Percentiles rank a stretch among this genome's conserved stretches.
Evolutionary conservation across 345 rosid genomes (phyloP).

Genomic region (Durio zibethinus): DNA sequence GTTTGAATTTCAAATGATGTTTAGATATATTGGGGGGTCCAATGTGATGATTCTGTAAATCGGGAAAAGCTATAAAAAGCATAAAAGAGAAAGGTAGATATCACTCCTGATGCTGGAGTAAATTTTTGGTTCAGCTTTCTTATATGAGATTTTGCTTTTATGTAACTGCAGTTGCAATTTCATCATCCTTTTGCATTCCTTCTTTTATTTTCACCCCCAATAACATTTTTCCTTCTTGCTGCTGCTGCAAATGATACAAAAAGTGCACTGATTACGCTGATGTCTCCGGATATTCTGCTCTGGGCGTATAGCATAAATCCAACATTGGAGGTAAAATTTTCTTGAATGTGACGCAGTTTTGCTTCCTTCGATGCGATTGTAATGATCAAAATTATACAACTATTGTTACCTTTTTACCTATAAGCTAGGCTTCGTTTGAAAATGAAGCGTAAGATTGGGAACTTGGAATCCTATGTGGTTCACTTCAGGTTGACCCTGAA

Average conservation of each 20-base stretch:
- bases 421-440: background rate
- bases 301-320: too few species aligned
- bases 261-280: background rate
- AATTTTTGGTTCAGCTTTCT: conserved; percentile 19
- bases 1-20: conserved; percentile 35
- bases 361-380: background rate
- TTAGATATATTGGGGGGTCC: conserved; percentile 20
- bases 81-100: conserved; percentile 24
- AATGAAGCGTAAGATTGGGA: background rate
- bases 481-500: background rate
- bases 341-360: background rate
- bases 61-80: conserved; percentile 20
- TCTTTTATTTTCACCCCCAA: background rate
- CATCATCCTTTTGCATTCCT: conserved; percentile 11
- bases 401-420: background rate
- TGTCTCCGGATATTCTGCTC: too few species aligned
- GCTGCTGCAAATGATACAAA: background rate
- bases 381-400: too few species aligned
- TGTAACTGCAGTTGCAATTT: conserved; percentile 9
- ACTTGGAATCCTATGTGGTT: conserved; percentile 8
- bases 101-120: background rate
- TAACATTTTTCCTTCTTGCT: background rate
- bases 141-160: conserved; percentile 5
- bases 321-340: background rate
- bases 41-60: conserved; percentile 33